These are phyloP conservation scores for Theobroma cacao DNA, from an alignment of 345 rosid species.

Conservation along the genomic window DNA sequence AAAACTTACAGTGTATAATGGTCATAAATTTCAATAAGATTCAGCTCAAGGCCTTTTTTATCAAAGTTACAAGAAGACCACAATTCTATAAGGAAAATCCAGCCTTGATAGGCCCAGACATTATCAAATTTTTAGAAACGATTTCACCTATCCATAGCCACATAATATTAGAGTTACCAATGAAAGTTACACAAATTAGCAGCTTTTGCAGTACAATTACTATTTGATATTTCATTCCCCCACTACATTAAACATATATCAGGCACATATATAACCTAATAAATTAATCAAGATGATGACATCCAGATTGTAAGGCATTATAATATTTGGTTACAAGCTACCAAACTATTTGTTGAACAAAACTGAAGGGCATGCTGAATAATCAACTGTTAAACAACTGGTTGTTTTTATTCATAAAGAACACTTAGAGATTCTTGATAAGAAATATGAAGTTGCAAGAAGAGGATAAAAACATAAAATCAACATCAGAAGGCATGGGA, in stretches of 20 bases:
- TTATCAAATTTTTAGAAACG: background rate
- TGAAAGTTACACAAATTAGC: background rate
- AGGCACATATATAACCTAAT: background rate
- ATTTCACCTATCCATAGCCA: background rate
- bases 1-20: background rate
- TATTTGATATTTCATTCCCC: background rate
- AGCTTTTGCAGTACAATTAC: background rate
- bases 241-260: background rate
- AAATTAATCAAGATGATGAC: background rate
- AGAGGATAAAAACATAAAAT: background rate
- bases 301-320: background rate
- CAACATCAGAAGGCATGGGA: background rate
- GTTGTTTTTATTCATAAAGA: background rate
- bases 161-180: background rate
- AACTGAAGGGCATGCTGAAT: background rate
- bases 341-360: background rate
- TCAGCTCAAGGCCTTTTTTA: background rate
- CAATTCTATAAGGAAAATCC: background rate
- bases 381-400: background rate
- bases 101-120: background rate
- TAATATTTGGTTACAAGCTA: background rate
- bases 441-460: background rate
- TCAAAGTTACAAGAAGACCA: background rate
- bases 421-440: background rate
- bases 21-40: background rate